Base-by-base conservation (phyloP, 495 filamentous ascomycete species). In the Aspergillus cristatus region DNA sequence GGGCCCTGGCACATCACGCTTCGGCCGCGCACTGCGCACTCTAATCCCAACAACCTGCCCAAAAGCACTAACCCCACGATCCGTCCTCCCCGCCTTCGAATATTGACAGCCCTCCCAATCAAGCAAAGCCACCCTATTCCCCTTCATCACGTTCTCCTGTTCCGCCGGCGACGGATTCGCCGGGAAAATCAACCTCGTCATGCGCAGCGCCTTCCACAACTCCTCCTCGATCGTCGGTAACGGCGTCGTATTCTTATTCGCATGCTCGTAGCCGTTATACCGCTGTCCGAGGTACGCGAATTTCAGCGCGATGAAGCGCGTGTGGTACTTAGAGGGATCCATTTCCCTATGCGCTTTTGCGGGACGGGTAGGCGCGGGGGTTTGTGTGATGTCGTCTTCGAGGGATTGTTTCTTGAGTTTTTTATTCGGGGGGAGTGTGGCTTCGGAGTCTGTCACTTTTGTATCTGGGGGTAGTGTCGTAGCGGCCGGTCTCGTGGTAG, bases 31-130 rank as follows among this genome's bases (percentile, higher is more conserved):
- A 61, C 86, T 94, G 48, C 91, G 75, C 15, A 98, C 76, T 34
- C 81, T 65, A 28, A 97, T 59, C 5, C 74, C 79, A 56, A 97
- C 77, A 37, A 98, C 91, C 64, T 98, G 91, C 3, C 91, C 93
- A 68, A 97, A 98, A 5, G 91, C 87, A 63, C 86, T 94, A 18
- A 98, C 91, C 15, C 91, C 91, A 38, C 74, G 72, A 54, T 98
- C 91, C 12, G 91, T 98, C 37, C 91, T 68, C 1, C 91, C 91
- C 50, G 90, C 94, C 55, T 97, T 98, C 1, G 84, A 84, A 58
- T 96, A 98, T 33, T 93, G 81, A 51, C 72, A 84, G 0, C 78
- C 78, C 22, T 83, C 75, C 72, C 85, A 94, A 53, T 84, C 80
- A 13, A 81, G 62, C 32, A 69, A 59, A 39, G 58, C 62, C 8